A percentile compares a stretch with the other conserved stretches of the same genome.
These are phyloP conservation scores for Lippia alba DNA, from an alignment of 305 asterid species.

Conservation along the genomic window DNA sequence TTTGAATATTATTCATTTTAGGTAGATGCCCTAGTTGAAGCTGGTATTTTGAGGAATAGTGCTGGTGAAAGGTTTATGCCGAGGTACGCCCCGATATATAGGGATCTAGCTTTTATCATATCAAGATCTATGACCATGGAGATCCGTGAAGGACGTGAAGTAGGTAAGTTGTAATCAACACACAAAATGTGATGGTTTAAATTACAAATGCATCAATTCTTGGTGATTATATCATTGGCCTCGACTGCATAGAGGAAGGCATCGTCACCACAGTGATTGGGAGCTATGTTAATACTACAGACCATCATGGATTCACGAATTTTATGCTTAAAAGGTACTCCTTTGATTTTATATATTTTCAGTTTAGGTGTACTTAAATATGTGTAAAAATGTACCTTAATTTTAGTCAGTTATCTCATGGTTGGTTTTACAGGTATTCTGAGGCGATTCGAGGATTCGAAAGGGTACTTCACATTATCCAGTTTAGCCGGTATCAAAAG, in stretches of 20 bases:
- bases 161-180: constrained; percentile 60
- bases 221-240: constrained; percentile 95
- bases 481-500: constrained; percentile 90
- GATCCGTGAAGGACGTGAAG: constrained; percentile 99
- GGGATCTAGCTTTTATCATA: too few relatives aligned
- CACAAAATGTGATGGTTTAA: constrained; percentile 22
- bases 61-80: too few relatives aligned
- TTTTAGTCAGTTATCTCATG: too few relatives aligned
- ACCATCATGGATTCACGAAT: constrained; percentile 95
- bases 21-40: too few relatives aligned
- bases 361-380: too few relatives aligned
- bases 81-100: too few relatives aligned
- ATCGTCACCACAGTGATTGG: constrained; percentile 88
- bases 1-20: too few relatives aligned
- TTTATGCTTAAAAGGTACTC: constrained; percentile 89
- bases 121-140: constrained; percentile 99
- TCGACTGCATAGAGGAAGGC: constrained; percentile 85
- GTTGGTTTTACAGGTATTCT: constrained; percentile 70
- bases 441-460: constrained; percentile 87
- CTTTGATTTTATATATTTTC: background rate
- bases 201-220: background rate
- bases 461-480: constrained; percentile 82
- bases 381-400: too few relatives aligned
- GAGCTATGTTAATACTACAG: constrained; percentile 85
- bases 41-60: too few relatives aligned